phyloP scores from a whole-genome alignment of 2,329 filamentous ascomycete genomes.

The Cladosporium sp. region DNA sequence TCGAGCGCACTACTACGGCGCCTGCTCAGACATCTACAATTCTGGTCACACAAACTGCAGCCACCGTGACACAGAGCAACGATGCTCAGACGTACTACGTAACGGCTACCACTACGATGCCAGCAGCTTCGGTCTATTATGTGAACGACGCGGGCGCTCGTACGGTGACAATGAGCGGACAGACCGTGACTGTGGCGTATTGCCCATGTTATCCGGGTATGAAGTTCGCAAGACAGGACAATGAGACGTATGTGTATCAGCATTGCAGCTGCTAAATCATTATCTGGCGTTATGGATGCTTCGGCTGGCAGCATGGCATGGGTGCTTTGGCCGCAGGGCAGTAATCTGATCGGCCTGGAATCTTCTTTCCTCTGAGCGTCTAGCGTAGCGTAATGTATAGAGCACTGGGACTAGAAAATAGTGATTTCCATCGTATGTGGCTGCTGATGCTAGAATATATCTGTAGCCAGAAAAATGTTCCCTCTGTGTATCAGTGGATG shows the following conservation, averaged over 20 bases:
- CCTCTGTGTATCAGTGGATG: no score
- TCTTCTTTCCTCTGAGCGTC: no score
- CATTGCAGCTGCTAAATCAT: background rate
- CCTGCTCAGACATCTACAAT: background rate
- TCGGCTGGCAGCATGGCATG: no score
- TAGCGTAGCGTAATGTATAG: no score
- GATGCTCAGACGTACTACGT: constrained; percentile 1
- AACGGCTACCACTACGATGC: constrained; percentile 8
- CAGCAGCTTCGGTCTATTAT: constrained; percentile 7
- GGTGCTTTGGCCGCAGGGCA: no score
- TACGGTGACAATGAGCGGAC: background rate
- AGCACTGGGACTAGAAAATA: no score
- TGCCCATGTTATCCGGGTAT: constrained; percentile 11
- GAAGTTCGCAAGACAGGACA: constrained; percentile 10
- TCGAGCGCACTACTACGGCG: background rate
- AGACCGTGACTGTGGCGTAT: constrained; percentile 8
- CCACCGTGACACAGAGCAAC: background rate
- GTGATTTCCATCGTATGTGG: no score
- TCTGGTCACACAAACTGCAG: background rate
- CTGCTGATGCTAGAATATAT: no score
- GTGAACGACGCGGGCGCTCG: background rate
- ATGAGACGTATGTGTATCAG: constrained; percentile 2
- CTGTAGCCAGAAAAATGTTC: no score
- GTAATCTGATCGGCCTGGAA: no score
- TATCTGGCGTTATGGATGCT: background rate